Evolutionary conservation across 495 filamentous ascomycete genomes (phyloP), one percentile per base, ranked within the genome.

Genomic region (Melanomma pulvis-pyrius): DNA sequence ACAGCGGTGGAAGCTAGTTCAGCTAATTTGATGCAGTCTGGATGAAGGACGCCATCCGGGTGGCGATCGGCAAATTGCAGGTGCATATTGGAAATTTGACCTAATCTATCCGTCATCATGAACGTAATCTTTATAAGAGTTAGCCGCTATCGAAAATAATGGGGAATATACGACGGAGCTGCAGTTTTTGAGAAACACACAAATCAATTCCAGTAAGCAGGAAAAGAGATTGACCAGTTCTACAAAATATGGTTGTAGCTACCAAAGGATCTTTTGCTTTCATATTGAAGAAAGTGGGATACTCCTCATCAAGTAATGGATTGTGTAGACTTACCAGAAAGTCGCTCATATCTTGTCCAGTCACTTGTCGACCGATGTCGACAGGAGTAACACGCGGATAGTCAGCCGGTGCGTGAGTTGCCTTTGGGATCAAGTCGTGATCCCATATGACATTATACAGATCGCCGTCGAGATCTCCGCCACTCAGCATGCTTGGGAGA

Each of bases 401-500:
- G 62, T 89, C 83, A 0, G 92, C 90, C 0, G 92, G 83, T 3
- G 29, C 36, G 15, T 47, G 15, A 9, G 13, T 7, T 4, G 29
- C 9, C 26, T 44, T 2, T 1, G 2, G 21, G 24, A 63, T 30
- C 1, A 32, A 22, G 1, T 50, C 24, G 1, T 12, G 11, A 22
- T 62, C 59, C 29, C 36, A 55, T 9, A 93, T 88, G 56, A 94
- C 76, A 63, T 91, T 86, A 70, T 88, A 96, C 1, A 88, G 73
- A 74, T 93, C 90, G 49, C 91, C 92, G 65, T 96, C 92, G 1
- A 96, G 80, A 77, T 94, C 92, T 17, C 92, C 92, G 0, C 92
- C 91, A 28, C 86, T 86, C 0, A 94, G 82, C 69, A 86, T 81
- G 61, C 88, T 92, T 1, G 92, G 91, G 0, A 94, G 78, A 71